These are phyloP conservation scores for Phytopythium oedochilum DNA, from an alignment of 352 stramenopile species.

Conservation along the genomic window DNA sequence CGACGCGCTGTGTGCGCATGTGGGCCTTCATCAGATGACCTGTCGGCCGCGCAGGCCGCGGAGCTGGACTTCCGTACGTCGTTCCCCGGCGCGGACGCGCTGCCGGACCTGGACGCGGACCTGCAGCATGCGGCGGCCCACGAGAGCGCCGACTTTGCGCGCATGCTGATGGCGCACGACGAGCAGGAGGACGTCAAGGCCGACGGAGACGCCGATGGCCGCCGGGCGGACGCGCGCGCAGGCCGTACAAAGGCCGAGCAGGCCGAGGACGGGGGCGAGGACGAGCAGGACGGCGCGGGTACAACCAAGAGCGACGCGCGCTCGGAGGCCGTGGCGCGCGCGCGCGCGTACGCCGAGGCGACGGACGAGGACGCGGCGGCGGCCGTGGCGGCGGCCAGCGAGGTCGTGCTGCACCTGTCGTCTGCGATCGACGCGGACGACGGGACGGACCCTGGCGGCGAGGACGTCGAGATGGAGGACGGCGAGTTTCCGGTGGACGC, in stretches of 20 bases:
- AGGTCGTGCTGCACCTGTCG: slow-evolving; percentile 19
- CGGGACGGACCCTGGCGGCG: not conserved
- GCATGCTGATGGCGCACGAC: slow-evolving; percentile 65
- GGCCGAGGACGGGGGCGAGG: slow-evolving; percentile 11
- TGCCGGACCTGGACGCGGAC: slow-evolving; percentile 58
- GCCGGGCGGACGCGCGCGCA: not conserved
- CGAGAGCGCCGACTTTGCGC: slow-evolving; percentile 61
- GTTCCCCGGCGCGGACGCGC: slow-evolving; percentile 45
- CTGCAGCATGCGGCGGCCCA: slow-evolving; percentile 33
- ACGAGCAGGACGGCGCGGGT: not conserved
- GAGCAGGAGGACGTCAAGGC: slow-evolving; percentile 39
- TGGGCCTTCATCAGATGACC: slow-evolving; percentile 33
- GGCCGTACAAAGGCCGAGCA: not conserved
- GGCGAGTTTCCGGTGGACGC: slow-evolving; percentile 14
- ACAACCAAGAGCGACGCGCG: not conserved
- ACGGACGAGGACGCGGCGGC: slow-evolving; percentile 16
- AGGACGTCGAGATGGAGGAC: not conserved
- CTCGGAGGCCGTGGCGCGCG: slow-evolving; percentile 5
- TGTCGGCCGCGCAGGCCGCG: slow-evolving; percentile 41
- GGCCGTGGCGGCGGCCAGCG: slow-evolving; percentile 5
- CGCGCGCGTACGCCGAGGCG: not conserved
- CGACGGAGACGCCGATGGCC: not conserved
- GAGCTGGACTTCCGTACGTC: slow-evolving; percentile 77
- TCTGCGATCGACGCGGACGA: slow-evolving; percentile 9
- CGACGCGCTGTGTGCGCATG: not conserved